Base-by-base conservation (phyloP, 2,329 filamentous ascomycete genomes). In the Geosmithia flava region DNA sequence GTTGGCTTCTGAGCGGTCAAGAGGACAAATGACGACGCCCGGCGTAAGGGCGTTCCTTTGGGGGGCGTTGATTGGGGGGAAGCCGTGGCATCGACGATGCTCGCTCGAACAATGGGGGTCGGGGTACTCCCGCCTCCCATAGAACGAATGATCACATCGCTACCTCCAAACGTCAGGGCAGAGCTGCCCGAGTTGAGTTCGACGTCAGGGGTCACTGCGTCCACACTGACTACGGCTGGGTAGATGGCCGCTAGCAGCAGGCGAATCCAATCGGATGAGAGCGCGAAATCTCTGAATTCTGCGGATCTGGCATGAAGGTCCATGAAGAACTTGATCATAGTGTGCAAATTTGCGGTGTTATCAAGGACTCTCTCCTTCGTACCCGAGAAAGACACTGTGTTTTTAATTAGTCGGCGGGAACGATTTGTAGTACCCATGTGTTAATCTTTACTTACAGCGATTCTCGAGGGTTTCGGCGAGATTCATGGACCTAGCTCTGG, bases 21-120 rank as follows among this genome's bases (percentile, higher is more conserved):
- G 2, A 98, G 75, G 29, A 97, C 82, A 61, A 97, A 98, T 0
- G 91, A 96, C 0, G 91, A 96, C 2, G 87, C 84, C 55, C 90
- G 81, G 33, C 83, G 80, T 23, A 94, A 71, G 19, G 81, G 78
- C 7, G 80, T 78, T 0, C 83, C 80, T 41, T 62, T 65, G 7
- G 65, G 64, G n/a, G 65, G 66, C 17, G 68, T 71, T 15, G 70
- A 68, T 37, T 73, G 65, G 48, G 64, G 67, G 47, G 64, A 75
- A 45, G 64, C 68, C 53, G 71, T 70, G 41, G 78, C 73, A 16
- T 70, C 64, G 5, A 78, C 62, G 44, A 62, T 83, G 17, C 80
- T 78, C 3, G 87, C 90, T 52, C 85, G 79, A 19, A 96, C 78
- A 33, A 91, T 84, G 1, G 85, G 72, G 3, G 76, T 73, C 16